Conservation (phyloP, 169 alveolate species). For the Babesia bovis region DNA sequence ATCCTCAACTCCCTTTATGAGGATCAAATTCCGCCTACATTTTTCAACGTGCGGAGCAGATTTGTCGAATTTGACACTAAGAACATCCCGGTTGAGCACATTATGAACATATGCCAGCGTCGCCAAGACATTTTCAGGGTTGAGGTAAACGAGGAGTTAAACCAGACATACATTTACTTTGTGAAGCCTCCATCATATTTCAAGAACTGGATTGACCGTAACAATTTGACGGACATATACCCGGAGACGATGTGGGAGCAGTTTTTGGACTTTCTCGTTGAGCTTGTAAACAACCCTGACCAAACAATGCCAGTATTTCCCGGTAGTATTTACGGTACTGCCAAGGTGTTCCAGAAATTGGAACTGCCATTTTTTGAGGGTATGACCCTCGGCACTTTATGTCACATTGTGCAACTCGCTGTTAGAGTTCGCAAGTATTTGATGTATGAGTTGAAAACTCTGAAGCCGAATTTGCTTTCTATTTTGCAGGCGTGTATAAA, state of each 20-base stretch:
- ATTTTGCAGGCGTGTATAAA: slow-evolving; percentile 35
- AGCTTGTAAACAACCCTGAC: slow-evolving; percentile 65
- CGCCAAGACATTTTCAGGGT: slow-evolving; percentile 68
- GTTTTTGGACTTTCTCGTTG: slow-evolving; percentile 66
- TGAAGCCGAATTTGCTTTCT: slow-evolving; percentile 43
- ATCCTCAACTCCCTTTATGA: slow-evolving; percentile 70
- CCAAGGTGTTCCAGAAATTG: slow-evolving; percentile 69
- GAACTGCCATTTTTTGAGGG: slow-evolving; percentile 74
- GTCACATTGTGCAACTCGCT: slow-evolving; percentile 81
- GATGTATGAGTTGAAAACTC: slow-evolving; percentile 59
- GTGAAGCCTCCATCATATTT: slow-evolving; percentile 55
- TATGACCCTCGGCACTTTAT: slow-evolving; percentile 73
- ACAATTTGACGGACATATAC: slow-evolving; percentile 69
- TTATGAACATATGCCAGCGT: slow-evolving; percentile 64
- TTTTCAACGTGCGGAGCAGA: slow-evolving; percentile 74
- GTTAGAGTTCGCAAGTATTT: slow-evolving; percentile 56
- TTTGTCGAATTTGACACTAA: slow-evolving; percentile 70
- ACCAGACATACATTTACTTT: slow-evolving; percentile 69
- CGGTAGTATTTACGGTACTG: slow-evolving; percentile 82
- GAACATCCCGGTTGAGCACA: slow-evolving; percentile 67
- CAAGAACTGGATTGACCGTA: slow-evolving; percentile 69
- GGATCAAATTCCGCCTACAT: slow-evolving; percentile 74
- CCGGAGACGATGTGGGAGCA: slow-evolving; percentile 68
- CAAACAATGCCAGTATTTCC: slow-evolving; percentile 67
- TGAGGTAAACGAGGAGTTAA: slow-evolving; percentile 51